Conservation (phyloP, 202 grass and related monocot genomes). For the Setaria viridis region DNA sequence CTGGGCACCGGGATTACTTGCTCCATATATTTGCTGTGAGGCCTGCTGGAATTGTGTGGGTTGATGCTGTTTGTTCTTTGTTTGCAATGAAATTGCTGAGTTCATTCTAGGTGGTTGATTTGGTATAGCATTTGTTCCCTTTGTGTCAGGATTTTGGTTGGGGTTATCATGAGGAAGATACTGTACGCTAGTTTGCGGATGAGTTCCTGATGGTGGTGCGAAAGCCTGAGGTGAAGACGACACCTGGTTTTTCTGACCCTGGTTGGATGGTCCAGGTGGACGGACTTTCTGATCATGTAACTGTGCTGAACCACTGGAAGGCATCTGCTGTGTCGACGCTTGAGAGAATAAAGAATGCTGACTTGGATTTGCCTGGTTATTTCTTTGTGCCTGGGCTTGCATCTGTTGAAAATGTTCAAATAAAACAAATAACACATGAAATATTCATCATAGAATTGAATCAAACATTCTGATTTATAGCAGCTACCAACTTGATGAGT, state of each 20-base stretch:
- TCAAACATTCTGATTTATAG: conserved; percentile 27
- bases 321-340: conserved; percentile 63
- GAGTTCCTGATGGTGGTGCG: conserved; percentile 45
- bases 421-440: conserved; percentile 37
- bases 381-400: conserved; percentile 64
- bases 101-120: conserved; percentile 56
- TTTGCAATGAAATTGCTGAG: conserved; percentile 45
- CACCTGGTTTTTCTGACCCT: conserved; percentile 54
- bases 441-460: conserved; percentile 35
- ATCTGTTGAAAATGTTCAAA: conserved; percentile 52
- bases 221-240: conserved; percentile 46
- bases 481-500: conserved; percentile 26
- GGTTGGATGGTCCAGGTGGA: conserved; percentile 52
- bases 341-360: conserved; percentile 68
- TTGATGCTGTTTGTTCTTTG: conserved; percentile 53
- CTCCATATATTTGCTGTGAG: conserved; percentile 55
- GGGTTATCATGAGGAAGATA: conserved; percentile 49
- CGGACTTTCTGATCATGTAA: conserved; percentile 60
- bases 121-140: conserved; percentile 54
- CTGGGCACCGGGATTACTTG: conserved; percentile 44
- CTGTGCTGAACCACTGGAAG: conserved; percentile 53
- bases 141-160: conserved; percentile 53
- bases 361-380: conserved; percentile 71
- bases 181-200: conserved; percentile 35
- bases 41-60: conserved; percentile 52